Evolutionary conservation across 2,329 filamentous ascomycete genomes (phyloP).

Genomic region (Escovopsis sp.): DNA sequence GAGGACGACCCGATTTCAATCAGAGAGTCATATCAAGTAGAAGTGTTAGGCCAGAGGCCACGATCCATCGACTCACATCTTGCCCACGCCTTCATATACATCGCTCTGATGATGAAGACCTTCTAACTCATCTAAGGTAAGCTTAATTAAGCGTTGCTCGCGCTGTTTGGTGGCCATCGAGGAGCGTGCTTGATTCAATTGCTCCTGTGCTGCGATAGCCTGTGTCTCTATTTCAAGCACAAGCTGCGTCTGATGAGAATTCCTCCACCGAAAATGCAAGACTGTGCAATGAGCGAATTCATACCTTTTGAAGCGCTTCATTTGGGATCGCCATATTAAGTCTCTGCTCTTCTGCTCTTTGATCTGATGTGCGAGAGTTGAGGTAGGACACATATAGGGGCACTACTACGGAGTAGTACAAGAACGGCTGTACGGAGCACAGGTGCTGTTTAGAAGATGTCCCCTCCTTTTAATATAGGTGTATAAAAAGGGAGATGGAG

Average conservation of each 20-base stretch:
- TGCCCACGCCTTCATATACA: slow-evolving; percentile 89
- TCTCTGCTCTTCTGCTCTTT: no score
- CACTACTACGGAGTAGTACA: no score
- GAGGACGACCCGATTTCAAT: neutral
- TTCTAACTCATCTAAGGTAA: slow-evolving; percentile 75
- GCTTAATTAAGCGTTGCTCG: slow-evolving; percentile 74
- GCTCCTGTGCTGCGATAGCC: slow-evolving; percentile 76
- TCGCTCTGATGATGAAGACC: slow-evolving; percentile 59
- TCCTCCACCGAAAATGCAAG: neutral
- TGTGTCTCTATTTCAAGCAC: slow-evolving; percentile 90
- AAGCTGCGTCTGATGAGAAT: slow-evolving; percentile 37
- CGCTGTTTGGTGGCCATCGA: slow-evolving; percentile 78
- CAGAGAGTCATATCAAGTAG: slow-evolving; percentile 1
- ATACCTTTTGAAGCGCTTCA: slow-evolving; percentile 83
- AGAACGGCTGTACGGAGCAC: no score
- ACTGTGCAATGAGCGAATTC: slow-evolving; percentile 2
- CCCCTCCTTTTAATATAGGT: no score
- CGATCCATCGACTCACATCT: slow-evolving; percentile 54
- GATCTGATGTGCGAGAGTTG: no score
- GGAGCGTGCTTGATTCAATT: slow-evolving; percentile 71
- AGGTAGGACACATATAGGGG: no score
- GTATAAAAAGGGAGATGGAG: no score
- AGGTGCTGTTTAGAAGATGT: no score
- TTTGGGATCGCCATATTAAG: slow-evolving; percentile 78
- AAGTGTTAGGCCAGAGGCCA: neutral